Conservation (phyloP, 352 stramenopile species). For the Pythium folliculosum region DNA sequence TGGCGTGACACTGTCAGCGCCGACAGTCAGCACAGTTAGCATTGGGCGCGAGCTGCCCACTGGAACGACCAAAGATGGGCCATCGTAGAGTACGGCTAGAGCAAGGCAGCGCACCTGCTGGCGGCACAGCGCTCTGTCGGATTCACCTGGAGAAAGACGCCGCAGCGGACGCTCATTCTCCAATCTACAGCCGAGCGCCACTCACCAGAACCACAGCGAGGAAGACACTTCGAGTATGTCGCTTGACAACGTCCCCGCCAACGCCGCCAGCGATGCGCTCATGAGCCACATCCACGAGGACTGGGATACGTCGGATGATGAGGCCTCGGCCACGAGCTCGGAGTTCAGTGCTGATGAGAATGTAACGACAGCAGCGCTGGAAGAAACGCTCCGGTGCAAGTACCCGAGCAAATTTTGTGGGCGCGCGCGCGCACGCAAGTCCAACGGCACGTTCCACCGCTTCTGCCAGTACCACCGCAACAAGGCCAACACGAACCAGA, state of each 20-base stretch:
- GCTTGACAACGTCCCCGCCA: neutral
- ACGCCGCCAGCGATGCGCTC: neutral
- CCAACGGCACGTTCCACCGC: slow-evolving; percentile 17
- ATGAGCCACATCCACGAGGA: neutral
- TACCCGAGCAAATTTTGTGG: slow-evolving; percentile 22
- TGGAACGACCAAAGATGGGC: neutral
- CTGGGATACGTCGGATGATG: neutral
- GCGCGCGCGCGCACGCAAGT: slow-evolving; percentile 7
- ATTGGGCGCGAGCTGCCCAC: neutral
- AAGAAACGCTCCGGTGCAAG: slow-evolving; percentile 3
- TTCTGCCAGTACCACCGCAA: slow-evolving; percentile 21
- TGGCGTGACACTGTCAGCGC: neutral
- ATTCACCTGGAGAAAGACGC: neutral
- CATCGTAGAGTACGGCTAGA: neutral
- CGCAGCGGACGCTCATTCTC: neutral
- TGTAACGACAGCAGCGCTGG: neutral
- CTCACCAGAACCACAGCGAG: no score
- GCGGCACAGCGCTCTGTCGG: neutral
- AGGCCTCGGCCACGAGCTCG: neutral
- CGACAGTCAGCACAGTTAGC: neutral
- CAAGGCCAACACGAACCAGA: slow-evolving; percentile 25
- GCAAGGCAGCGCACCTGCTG: neutral
- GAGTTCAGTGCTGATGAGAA: neutral
- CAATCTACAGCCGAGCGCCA: neutral
- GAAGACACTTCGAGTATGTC: no score